Conservation (phyloP, 768 basidiomycete species). For the Tricholoma bakamatsutake region DNA sequence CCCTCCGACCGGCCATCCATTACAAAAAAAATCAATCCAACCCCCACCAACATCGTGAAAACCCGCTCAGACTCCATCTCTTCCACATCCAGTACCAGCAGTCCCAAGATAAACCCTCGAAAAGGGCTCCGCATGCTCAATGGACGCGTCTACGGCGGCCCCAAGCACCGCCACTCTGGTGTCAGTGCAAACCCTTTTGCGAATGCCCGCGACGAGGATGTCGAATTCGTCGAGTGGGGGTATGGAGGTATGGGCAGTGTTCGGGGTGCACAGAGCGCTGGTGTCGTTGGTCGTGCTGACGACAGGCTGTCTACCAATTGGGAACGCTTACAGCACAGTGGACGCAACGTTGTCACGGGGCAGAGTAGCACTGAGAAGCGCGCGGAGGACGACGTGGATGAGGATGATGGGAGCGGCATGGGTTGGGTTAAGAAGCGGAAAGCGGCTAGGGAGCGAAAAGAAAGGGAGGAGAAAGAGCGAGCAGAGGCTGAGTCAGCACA, state of each 20-base stretch:
- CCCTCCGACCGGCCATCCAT: constrained; percentile 19
- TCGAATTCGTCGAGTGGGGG: constrained; percentile 91
- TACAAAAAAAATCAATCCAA: constrained; percentile 13
- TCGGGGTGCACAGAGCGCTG: constrained; percentile 25
- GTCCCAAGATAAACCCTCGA: constrained; percentile 12
- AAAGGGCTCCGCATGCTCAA: constrained; percentile 70
- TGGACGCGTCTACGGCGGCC: constrained; percentile 72
- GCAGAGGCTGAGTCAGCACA: constrained; percentile 28
- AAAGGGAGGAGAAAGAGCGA: constrained; percentile 36
- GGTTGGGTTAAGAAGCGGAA: constrained; percentile 69
- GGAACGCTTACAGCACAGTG: constrained; percentile 29
- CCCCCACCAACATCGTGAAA: constrained; percentile 3
- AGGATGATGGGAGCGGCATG: constrained; percentile 84
- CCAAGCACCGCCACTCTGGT: constrained; percentile 20
- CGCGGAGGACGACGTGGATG: constrained; percentile 20
- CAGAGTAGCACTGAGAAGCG: constrained; percentile 24
- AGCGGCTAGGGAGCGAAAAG: constrained; percentile 50
- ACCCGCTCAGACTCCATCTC: constrained; percentile 9
- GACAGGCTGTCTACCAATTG: constrained; percentile 25
- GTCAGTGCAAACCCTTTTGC: constrained; percentile 55
- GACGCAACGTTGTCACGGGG: constrained; percentile 13
- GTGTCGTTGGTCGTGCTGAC: constrained; percentile 19
- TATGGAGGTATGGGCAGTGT: constrained; percentile 80
- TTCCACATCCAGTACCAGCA: background rate
- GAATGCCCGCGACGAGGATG: constrained; percentile 59